Evolutionary conservation across 2,329 filamentous ascomycete species (phyloP), one percentile per base, ranked within the genome.

Genomic region (Colletotrichum tabaci): DNA sequence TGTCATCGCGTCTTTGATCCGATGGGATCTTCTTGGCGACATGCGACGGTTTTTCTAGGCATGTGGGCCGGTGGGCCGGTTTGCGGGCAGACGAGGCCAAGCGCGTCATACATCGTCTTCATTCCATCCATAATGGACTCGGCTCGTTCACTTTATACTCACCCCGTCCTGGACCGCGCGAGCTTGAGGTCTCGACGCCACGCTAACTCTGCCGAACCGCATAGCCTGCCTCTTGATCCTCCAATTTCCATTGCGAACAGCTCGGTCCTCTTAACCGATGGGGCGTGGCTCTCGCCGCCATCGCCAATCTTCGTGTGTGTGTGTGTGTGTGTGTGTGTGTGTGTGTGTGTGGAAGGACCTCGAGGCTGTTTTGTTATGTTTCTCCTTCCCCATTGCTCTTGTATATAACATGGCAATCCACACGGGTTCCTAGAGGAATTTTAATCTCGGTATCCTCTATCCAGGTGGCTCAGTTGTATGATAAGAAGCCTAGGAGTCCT

Each of bases 321-420:
- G 35, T 35, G 35, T 23, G 21, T 23, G 21, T 23, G 23, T 58
- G 47, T 42, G 52, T 38, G 35, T 42, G 52, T 38, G 35, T 23
- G 23, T 58, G 47, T 42, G 52, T 38, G 35, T 35, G 35, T 35
- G 35, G 21, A 23, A 23, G 52, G 47, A 55, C 18, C 16, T 55
- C n/a, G 47, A 16, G 16, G 65, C 65, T 47, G 63, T 67, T 71
- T 57, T 61, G 55, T 70, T 49, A 60, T 61, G 67, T 63, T 30
- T 60, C 47, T 64, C 30, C 35, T 47, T 21, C 47, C 35, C 69
- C 47, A 21, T 50, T 40, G 9, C 30, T 38, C n/a, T 30, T 55
- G 47, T 69, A 69, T 72, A 69, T 69, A 72, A 69, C 30, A n/a
- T 21, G 49, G 47, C 38, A 35, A 10, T 13, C 58, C 53, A 46